Evolutionary conservation across 257 asterid genomes (phyloP).

Genomic region (Salvia rosmarinus): DNA sequence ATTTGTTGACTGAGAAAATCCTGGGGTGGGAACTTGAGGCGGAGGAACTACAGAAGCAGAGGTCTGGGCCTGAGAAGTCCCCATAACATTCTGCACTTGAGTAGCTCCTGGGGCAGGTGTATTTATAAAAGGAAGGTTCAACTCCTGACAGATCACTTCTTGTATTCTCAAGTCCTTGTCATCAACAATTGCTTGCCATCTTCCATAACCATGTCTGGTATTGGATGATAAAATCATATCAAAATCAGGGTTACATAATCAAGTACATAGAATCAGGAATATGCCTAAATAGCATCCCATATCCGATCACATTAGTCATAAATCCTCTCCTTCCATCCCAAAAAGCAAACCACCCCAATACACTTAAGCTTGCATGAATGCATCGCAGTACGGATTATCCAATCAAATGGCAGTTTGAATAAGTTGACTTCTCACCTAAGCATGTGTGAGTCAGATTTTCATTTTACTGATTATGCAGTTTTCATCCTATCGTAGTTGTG

Average conservation of each 20-base stretch:
- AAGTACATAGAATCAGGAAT: not conserved
- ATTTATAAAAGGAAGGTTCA: slow-evolving; percentile 62
- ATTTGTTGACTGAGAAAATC: slow-evolving; percentile 49
- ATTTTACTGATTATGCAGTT: not conserved
- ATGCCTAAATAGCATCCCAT: not conserved
- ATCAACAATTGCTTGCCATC: slow-evolving; percentile 98
- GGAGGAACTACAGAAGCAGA: slow-evolving; percentile 51
- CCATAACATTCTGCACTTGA: slow-evolving; percentile 48
- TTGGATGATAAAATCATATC: slow-evolving; percentile 35
- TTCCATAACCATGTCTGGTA: slow-evolving; percentile 91
- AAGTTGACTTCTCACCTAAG: not conserved
- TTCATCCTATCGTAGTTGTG: not conserved
- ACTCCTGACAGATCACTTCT: slow-evolving; percentile 89
- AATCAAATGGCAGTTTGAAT: slow-evolving; percentile 26
- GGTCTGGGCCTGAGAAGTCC: slow-evolving; percentile 48
- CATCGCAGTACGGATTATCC: slow-evolving; percentile 14
- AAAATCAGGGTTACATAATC: slow-evolving; percentile 7
- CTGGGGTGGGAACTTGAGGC: slow-evolving; percentile 46
- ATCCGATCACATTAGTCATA: not conserved
- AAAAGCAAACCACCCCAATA: slow-evolving; percentile 8
- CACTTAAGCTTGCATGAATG: slow-evolving; percentile 20
- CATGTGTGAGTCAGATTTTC: not conserved
- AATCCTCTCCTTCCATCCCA: not conserved
- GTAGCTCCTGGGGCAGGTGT: slow-evolving; percentile 67
- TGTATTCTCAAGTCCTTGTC: slow-evolving; percentile 86